phyloP scores from a whole-genome alignment of 306 rosid genomes.

The Prunus salicina region DNA sequence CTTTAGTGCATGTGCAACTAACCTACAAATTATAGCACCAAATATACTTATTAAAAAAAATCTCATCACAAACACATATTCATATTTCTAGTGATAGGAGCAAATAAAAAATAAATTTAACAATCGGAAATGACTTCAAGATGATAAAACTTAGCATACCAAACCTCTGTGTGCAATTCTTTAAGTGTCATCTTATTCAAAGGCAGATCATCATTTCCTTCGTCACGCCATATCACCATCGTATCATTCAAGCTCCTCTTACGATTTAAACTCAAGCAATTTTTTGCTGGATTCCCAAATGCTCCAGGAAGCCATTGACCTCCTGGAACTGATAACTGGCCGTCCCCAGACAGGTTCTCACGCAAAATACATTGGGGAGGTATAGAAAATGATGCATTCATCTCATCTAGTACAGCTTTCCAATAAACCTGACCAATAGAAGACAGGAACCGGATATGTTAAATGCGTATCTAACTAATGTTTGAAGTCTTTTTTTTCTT shows the following conservation, averaged over 20 bases:
- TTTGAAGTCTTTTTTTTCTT: no score
- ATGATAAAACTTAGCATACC: conserved; percentile 48
- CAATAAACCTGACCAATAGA: conserved; percentile 63
- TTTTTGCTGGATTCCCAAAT: conserved; percentile 67
- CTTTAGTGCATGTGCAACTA: conserved; percentile 74
- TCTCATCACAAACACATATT: neutral
- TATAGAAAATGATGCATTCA: conserved; percentile 54
- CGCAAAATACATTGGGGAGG: conserved; percentile 71
- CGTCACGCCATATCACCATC: conserved; percentile 75
- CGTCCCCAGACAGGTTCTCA: conserved; percentile 37
- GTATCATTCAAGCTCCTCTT: conserved; percentile 66
- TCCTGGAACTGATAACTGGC: conserved; percentile 43
- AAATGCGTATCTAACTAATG: conserved; percentile 9
- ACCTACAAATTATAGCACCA: conserved; percentile 53
- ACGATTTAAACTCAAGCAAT: conserved; percentile 56
- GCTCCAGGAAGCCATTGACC: conserved; percentile 96
- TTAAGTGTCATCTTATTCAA: conserved; percentile 54
- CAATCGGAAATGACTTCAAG: neutral
- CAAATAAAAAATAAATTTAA: neutral
- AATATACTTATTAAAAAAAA: neutral
- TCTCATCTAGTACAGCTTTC: conserved; percentile 68
- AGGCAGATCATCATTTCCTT: conserved; percentile 65
- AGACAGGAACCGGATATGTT: conserved; percentile 7
- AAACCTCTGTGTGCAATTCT: conserved; percentile 72
- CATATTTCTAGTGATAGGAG: neutral